These are phyloP conservation scores for Hypomontagnella submonticulosa DNA, from an alignment of 495 filamentous ascomycete species.

Conservation along the genomic window DNA sequence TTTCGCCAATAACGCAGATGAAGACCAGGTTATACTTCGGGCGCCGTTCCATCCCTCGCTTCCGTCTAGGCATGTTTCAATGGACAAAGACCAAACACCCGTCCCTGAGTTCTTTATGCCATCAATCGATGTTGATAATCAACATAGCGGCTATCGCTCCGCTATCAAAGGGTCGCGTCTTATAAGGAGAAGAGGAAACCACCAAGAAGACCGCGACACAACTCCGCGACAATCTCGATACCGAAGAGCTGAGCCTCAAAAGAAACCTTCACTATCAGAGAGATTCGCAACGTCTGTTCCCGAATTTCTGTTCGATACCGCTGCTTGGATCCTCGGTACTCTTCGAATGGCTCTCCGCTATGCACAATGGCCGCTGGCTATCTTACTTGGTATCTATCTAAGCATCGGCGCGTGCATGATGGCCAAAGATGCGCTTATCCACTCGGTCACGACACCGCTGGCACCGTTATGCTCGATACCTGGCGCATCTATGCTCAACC, in stretches of 20 bases:
- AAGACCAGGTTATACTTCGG: slow-evolving; percentile 56
- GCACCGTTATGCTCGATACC: slow-evolving; percentile 74
- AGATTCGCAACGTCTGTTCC: slow-evolving; percentile 42
- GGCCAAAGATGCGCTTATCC: slow-evolving; percentile 62
- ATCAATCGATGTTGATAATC: slow-evolving; percentile 44
- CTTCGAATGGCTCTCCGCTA: slow-evolving; percentile 60
- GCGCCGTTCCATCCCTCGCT: slow-evolving; percentile 60
- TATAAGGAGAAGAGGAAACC: slow-evolving; percentile 42
- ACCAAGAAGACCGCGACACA: slow-evolving; percentile 17
- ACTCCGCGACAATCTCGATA: not conserved
- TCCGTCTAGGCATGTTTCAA: slow-evolving; percentile 48
- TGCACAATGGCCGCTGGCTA: slow-evolving; percentile 65
- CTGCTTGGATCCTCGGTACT: slow-evolving; percentile 61
- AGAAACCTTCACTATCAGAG: slow-evolving; percentile 26
- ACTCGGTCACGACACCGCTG: slow-evolving; percentile 60
- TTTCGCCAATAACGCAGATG: slow-evolving; percentile 56
- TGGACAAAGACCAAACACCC: slow-evolving; percentile 48
- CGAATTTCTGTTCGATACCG: slow-evolving; percentile 45
- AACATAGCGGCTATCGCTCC: slow-evolving; percentile 41
- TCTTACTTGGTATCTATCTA: slow-evolving; percentile 64
- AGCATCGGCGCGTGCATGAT: slow-evolving; percentile 60
- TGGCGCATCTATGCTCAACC: slow-evolving; percentile 63
- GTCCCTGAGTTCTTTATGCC: slow-evolving; percentile 59
- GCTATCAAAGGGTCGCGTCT: slow-evolving; percentile 27
- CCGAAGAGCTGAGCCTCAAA: not conserved